Evolutionary conservation across 129 eudicot species (phyloP), one percentile per base, ranked within the genome.

Genomic region (Tagetes erecta): DNA sequence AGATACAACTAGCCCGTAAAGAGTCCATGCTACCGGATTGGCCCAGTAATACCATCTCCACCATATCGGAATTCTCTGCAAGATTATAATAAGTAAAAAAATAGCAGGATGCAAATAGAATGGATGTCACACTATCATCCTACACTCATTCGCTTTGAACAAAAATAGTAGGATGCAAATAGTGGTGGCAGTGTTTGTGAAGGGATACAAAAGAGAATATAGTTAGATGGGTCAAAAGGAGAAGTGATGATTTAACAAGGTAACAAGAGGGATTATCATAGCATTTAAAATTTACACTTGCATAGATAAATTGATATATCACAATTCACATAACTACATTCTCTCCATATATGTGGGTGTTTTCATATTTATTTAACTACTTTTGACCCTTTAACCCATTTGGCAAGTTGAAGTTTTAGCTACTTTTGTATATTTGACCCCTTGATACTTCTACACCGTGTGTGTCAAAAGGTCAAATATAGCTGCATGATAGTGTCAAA

Each of bases 21-120:
- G 92, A 65, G 87, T 81, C 98, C 98, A 94, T 55, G 98, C 96
- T 7, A 94, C 83, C 8, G 98, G 98, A 84, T 94, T 94, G 69
- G 95, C 92, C 98, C 98, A 94, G 76, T 94, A 94, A 78, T 94
- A 94, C 98, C 98, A 94, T 86, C 98, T 94, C 98, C 98, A 94
- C 98, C 98, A 94, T 68, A 88, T 82, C 30, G 98, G 98, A 33
- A 94, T 90, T 77, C 89, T 88, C 98, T 94, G 87, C 70, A 47
- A 45, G 35, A 68, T 77, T 30, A 44, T 77, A n/a, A 44, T 44
- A 8, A 70, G 40, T 50, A 8, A 51, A 57, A 56, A 31, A 31
- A 56, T 33, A 72, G n/a, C 11, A 31, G 12, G 30, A 5, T 35
- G 45, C 27, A 44, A 44, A 44, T 44, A 8, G 8, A 44, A 53